These are phyloP conservation scores for Paracorniculantispora psalliotae DNA, from an alignment of 2,329 filamentous ascomycete species.

Conservation along the genomic window DNA sequence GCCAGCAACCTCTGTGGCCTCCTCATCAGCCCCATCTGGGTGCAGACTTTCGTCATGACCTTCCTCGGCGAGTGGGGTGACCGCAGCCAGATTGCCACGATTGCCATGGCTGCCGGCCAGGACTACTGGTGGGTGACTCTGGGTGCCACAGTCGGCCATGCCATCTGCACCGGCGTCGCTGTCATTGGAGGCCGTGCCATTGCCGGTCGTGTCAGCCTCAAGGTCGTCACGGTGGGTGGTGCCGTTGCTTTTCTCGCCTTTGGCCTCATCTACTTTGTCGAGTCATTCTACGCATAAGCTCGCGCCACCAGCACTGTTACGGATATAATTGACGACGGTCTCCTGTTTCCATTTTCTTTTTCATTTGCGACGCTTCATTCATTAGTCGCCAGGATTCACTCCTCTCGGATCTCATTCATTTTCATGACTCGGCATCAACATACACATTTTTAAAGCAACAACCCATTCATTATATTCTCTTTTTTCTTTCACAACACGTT, in stretches of 20 bases:
- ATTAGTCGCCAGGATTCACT: background rate
- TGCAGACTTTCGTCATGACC: constrained; percentile 98
- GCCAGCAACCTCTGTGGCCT: constrained; percentile 83
- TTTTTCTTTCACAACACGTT: background rate
- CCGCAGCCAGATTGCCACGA: constrained; percentile 93
- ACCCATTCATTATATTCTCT: background rate
- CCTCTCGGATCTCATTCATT: background rate
- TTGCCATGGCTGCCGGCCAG: constrained; percentile 96
- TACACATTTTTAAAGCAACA: background rate
- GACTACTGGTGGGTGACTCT: constrained; percentile 99
- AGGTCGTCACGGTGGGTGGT: constrained; percentile 90
- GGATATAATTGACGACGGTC: background rate
- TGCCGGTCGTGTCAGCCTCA: constrained; percentile 88
- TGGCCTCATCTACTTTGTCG: constrained; percentile 83
- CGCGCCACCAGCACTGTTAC: background rate
- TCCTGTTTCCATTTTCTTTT: too few species aligned
- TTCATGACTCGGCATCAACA: background rate
- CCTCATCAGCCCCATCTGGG: constrained; percentile 91
- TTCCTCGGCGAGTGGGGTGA: constrained; percentile 98
- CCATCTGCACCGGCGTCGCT: constrained; percentile 82
- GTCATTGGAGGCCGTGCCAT: constrained; percentile 90
- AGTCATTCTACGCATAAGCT: constrained; percentile 59
- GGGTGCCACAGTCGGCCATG: constrained; percentile 81
- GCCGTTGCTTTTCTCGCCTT: constrained; percentile 87
- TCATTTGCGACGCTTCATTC: background rate